These are phyloP conservation scores for Suhomyces yuchorum DNA, from an alignment of 1,139 yeast genomes.

Conservation along the genomic window DNA sequence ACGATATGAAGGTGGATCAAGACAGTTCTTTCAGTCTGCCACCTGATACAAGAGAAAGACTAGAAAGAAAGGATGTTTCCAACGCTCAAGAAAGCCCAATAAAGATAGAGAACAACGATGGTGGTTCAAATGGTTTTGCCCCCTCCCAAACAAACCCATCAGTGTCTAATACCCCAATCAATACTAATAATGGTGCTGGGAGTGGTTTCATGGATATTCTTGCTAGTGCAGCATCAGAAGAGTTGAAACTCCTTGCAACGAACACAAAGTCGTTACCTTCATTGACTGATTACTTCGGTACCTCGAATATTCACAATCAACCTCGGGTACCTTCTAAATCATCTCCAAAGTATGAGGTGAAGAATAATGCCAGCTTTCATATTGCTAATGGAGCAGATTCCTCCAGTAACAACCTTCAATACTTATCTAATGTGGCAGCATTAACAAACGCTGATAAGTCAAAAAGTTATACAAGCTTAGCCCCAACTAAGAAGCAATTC, in stretches of 20 bases:
- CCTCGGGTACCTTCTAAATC: background rate
- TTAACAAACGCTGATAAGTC: slow-evolving; percentile 17
- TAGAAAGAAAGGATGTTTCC: background rate
- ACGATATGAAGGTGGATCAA: background rate
- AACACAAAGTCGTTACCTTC: slow-evolving; percentile 65
- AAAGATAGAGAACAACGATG: background rate
- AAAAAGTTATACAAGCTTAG: slow-evolving; percentile 20
- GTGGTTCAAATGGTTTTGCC: background rate
- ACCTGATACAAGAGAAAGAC: background rate
- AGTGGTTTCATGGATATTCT: slow-evolving; percentile 55
- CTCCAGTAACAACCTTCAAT: slow-evolving; percentile 29
- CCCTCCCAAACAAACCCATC: background rate
- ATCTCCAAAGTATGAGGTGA: slow-evolving; percentile 1
- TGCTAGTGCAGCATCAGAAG: slow-evolving; percentile 83
- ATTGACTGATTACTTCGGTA: slow-evolving; percentile 56
- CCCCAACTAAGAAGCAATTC: slow-evolving; percentile 16
- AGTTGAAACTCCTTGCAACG: slow-evolving; percentile 56
- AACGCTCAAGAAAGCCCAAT: background rate
- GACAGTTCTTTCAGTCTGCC: background rate
- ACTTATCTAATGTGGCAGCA: slow-evolving; percentile 21
- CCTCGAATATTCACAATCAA: background rate
- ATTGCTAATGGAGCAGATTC: slow-evolving; percentile 9
- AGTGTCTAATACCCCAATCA: slow-evolving; percentile 10
- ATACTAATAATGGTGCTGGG: slow-evolving; percentile 5
- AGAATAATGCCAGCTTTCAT: slow-evolving; percentile 11